Evolutionary conservation across 352 stramenopile genomes (phyloP).

Genomic region (Globisporangium paddicum): DNA sequence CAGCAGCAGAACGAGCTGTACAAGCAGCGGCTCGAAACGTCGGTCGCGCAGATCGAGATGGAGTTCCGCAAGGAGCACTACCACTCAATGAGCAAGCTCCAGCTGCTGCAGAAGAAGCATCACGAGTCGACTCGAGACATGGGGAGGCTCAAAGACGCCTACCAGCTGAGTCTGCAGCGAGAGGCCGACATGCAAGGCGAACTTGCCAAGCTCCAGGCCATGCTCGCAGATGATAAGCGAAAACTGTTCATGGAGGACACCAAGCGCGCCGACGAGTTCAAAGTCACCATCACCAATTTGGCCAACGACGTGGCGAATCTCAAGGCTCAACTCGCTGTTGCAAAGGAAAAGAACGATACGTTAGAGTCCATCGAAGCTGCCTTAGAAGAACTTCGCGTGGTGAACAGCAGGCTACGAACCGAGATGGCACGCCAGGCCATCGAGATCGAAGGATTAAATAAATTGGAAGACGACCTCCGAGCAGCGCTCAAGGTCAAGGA

Average conservation of each 20-base stretch:
- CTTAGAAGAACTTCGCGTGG: constrained; percentile 17
- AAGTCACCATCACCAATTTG: constrained; percentile 30
- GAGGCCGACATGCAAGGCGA: constrained; percentile 39
- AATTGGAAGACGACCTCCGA: constrained; percentile 47
- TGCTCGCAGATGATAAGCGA: constrained; percentile 47
- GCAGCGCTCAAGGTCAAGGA: constrained; percentile 67
- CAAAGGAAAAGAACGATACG: constrained; percentile 18
- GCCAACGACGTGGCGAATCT: constrained; percentile 20
- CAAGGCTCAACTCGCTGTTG: constrained; percentile 23
- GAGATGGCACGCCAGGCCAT: constrained; percentile 26
- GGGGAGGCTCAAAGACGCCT: constrained; percentile 35
- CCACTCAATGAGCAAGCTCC: constrained; percentile 33
- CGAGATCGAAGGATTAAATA: constrained; percentile 21
- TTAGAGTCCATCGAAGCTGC: constrained; percentile 18
- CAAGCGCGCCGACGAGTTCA: constrained; percentile 35
- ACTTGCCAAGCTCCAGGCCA: constrained; percentile 32
- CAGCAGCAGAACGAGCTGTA: constrained; percentile 60
- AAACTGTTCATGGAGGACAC: constrained; percentile 41
- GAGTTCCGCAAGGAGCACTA: constrained; percentile 68
- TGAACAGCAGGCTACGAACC: constrained; percentile 13
- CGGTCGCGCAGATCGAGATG: constrained; percentile 59
- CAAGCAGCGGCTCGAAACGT: constrained; percentile 46
- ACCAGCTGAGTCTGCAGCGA: constrained; percentile 41
- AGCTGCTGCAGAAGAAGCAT: constrained; percentile 39
- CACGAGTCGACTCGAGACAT: constrained; percentile 34